Conservation (phyloP, 2,329 filamentous ascomycete genomes). For the Alternaria arbusti region DNA sequence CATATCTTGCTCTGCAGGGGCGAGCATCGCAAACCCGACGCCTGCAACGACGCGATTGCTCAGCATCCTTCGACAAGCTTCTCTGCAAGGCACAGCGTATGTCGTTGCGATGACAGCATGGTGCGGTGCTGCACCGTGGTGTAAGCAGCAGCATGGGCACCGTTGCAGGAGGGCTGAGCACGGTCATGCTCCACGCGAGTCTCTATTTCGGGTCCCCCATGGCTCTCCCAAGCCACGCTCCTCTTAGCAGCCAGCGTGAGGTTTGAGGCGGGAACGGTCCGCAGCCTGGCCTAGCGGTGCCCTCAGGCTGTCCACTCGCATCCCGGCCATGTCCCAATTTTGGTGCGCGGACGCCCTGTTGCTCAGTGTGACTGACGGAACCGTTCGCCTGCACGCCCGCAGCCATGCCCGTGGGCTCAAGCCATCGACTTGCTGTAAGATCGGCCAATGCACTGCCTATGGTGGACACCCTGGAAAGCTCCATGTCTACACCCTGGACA, state of each 20-base stretch:
- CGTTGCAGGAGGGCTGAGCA: conserved; percentile 43
- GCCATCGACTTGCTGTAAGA: conserved; percentile 31
- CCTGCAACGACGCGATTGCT: conserved; percentile 5
- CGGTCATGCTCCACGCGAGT: conserved; percentile 25
- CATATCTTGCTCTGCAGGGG: conserved; percentile 22
- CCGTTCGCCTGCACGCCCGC: conserved; percentile 44
- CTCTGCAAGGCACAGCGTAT: conserved; percentile 6
- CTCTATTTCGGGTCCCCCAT: conserved; percentile 39
- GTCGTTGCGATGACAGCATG: conserved; percentile 25
- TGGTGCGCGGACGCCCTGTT: conserved; percentile 37
- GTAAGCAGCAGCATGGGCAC: conserved; percentile 37
- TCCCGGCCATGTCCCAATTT: conserved; percentile 35
- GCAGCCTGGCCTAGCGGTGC: conserved; percentile 41
- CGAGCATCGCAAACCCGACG: conserved; percentile 11
- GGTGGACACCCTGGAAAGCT: conserved; percentile 24
- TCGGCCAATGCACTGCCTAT: conserved; percentile 37
- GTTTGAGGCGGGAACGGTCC: conserved; percentile 48
- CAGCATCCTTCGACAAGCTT: conserved; percentile 5
- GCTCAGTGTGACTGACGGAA: conserved; percentile 41
- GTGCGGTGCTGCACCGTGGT: conserved; percentile 25
- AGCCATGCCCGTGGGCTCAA: conserved; percentile 45
- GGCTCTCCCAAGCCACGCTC: conserved; percentile 37
- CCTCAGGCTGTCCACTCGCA: conserved; percentile 22
- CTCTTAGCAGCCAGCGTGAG: conserved; percentile 39
- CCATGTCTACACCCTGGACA: conserved; percentile 33